These are phyloP conservation scores for Chrysoporthe cubensis DNA, from an alignment of 2,329 filamentous ascomycete genomes.

Conservation along the genomic window DNA sequence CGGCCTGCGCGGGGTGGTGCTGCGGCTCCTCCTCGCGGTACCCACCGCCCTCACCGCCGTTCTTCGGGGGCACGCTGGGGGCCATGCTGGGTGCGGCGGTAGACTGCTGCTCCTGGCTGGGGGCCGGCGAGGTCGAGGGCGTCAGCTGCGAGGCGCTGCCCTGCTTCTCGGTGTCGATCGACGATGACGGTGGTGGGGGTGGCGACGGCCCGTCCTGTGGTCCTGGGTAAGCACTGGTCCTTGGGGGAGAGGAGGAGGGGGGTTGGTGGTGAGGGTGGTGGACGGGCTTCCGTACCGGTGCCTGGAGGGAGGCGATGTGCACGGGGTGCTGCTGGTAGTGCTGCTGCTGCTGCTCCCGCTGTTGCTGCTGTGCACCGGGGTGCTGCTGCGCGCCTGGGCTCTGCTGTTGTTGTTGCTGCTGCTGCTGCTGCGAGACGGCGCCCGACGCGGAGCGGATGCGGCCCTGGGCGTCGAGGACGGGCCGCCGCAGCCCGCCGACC, in stretches of 20 bases:
- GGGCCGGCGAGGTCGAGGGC: slow-evolving; percentile 24
- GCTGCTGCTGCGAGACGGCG: slow-evolving; percentile 2
- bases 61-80: slow-evolving; percentile 24
- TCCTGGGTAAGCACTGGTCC: slow-evolving; percentile 18
- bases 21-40: slow-evolving; percentile 4
- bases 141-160: slow-evolving; percentile 24
- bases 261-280: neutral
- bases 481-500: slow-evolving; percentile 22
- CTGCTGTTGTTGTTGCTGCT: neutral
- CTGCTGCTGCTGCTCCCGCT: neutral
- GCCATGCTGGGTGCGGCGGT: no score
- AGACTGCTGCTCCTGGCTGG: slow-evolving; percentile 20
- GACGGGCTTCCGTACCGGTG: slow-evolving; percentile 20
- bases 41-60: slow-evolving; percentile 5
- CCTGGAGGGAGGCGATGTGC: slow-evolving; percentile 29
- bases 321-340: slow-evolving; percentile 16
- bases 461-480: slow-evolving; percentile 20
- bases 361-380: neutral
- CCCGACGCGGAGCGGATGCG: slow-evolving; percentile 23
- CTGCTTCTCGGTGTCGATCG: slow-evolving; percentile 7
- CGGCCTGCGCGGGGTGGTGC: slow-evolving; percentile 1
- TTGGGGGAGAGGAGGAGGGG: slow-evolving; percentile 11
- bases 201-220: slow-evolving; percentile 8
- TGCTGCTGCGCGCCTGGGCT: slow-evolving; percentile 14
- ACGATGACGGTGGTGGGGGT: neutral